A percentile compares a stretch with the other conserved stretches of the same genome.
Conservation (phyloP, 1,284 basidiomycete species). For the Xerocomus amazonicus region DNA sequence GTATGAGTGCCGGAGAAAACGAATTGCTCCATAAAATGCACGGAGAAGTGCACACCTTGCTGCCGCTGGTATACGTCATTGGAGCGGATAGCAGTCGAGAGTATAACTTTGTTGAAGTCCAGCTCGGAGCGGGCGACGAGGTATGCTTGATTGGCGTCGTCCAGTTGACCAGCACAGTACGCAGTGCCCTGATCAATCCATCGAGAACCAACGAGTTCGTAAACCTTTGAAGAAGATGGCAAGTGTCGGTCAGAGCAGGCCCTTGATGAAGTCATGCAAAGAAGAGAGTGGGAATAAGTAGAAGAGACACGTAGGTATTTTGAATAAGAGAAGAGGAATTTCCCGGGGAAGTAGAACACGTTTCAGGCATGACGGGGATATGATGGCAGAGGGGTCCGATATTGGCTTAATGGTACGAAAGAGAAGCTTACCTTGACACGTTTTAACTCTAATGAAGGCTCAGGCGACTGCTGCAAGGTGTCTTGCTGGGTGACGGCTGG, state of each 20-base stretch:
- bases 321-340: constrained; percentile 17
- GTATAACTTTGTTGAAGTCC: constrained; percentile 64
- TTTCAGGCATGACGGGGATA: constrained; percentile 26
- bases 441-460: constrained; percentile 37
- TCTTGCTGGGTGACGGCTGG: constrained; percentile 36
- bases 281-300: constrained; percentile 22
- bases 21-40: constrained; percentile 1
- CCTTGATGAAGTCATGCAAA: constrained; percentile 35
- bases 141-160: constrained; percentile 74
- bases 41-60: constrained; percentile 61
- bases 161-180: constrained; percentile 86
- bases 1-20: constrained; percentile 11
- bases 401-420: constrained; percentile 14
- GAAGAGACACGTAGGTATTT: constrained; percentile 13
- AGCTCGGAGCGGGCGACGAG: constrained; percentile 83
- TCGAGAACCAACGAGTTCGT: constrained; percentile 82
- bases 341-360: constrained; percentile 16
- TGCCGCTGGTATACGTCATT: constrained; percentile 90
- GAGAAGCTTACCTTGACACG: constrained; percentile 40
- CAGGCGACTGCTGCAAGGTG: constrained; percentile 34
- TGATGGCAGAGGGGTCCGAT: constrained; percentile 15
- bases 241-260: constrained; percentile 29
- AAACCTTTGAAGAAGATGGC: constrained; percentile 60
- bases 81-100: constrained; percentile 71
- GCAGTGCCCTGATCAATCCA: constrained; percentile 96